phyloP scores from a whole-genome alignment of 306 rosid genomes.

The Lathyrus oleraceus region DNA sequence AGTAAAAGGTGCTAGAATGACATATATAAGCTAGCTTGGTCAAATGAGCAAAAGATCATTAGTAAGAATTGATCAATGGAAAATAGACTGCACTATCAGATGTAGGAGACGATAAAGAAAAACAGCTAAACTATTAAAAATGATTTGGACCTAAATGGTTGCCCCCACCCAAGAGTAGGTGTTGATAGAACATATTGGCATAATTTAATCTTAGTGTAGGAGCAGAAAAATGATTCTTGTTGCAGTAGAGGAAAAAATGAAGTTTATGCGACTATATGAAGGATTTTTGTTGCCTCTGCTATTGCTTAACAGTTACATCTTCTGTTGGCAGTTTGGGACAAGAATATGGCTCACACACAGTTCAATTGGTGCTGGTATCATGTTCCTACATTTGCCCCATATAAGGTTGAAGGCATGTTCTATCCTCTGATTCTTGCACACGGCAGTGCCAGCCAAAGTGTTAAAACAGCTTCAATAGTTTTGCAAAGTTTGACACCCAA shows the following conservation, averaged over 20 bases:
- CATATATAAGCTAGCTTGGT: constrained; percentile 8
- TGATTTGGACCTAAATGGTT: constrained; percentile 8
- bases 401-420: constrained; percentile 79
- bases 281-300: constrained; percentile 9
- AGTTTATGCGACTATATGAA: constrained; percentile 2
- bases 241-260: neutral
- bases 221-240: neutral
- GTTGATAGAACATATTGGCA: neutral
- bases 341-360: constrained; percentile 87
- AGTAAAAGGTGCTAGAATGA: constrained; percentile 15
- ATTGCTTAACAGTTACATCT: constrained; percentile 28
- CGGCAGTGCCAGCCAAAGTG: constrained; percentile 68
- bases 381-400: constrained; percentile 85
- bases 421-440: constrained; percentile 79
- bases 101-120: neutral
- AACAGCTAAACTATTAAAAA: neutral
- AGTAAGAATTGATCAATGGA: neutral
- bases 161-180: neutral
- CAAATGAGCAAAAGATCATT: neutral
- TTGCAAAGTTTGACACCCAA: constrained; percentile 91
- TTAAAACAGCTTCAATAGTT: constrained; percentile 82
- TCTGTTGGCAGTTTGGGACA: constrained; percentile 84
- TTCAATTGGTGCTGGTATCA: constrained; percentile 97
- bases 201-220: neutral
- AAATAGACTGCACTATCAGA: neutral